Base-by-base conservation (phyloP, 371 early-diverging fungal genomes). In the Apophysomyces ossiformis region DNA sequence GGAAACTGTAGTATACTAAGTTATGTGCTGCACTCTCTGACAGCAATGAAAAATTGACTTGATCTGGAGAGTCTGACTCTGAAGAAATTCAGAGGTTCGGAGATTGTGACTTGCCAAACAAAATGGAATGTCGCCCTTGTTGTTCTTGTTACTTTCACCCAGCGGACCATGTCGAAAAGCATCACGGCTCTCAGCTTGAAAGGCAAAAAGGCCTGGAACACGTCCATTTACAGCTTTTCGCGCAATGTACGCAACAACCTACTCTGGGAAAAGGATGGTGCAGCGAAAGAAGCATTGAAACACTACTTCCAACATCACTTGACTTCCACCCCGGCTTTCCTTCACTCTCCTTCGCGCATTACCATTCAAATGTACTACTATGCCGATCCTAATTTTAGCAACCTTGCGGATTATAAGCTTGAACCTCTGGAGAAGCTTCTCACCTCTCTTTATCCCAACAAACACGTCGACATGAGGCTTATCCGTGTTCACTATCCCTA, bases 331-430 rank as follows among this genome's bases (percentile, higher is more conserved):
- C 84, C 84, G 62, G 72, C 75, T 36, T 79, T 83, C 62, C 71
- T 66, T 36, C 84, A 83, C 65, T 74, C 84, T n/a, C 79, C 79
- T 59, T 71, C 77, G 46, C 65, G 67, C 60, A 79, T 83, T 54
- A 77, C 79, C 16, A 74, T 83, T 66, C 78, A 83, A 72, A 71
- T 83, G 69, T 83, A 70, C 64, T 83, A 83, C 64, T 83, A 81
- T 61, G 76, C 76, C 43, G 84, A 83, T 57, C 75, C 79, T 44
- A 61, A 69, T 47, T 71, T 76, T 66, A 66, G 68, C 16, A 72
- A 74, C 16, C 66, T 76, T 16, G 64, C 72, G 8, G 62, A 64
- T 11, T 76, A 72, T 64, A 77, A 75, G 58, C 57, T 83, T 15
- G 78, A 75, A 44, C 79, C 84, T 26, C 67, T 83, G 18, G 79